Percentiles rank a stretch among this genome's conserved stretches.
phyloP scores from a whole-genome alignment of 352 stramenopile species.

The Plasmopara muralis region DNA sequence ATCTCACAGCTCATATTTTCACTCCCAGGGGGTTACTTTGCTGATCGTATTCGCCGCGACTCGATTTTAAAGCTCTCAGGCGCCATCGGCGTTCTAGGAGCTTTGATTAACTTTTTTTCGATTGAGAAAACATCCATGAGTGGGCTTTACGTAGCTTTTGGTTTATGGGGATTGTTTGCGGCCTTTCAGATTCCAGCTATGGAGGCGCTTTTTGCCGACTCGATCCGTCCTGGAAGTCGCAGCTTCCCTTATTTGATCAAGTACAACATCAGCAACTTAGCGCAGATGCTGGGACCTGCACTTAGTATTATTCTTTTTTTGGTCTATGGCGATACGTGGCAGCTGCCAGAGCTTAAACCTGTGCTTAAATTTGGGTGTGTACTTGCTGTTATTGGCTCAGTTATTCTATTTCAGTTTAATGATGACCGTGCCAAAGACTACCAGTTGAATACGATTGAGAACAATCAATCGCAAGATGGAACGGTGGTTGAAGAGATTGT shows the following conservation, averaged over 20 bases:
- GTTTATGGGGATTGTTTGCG: slow-evolving; percentile 58
- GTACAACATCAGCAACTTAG: slow-evolving; percentile 71
- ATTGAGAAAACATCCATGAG: slow-evolving; percentile 38
- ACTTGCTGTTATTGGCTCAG: slow-evolving; percentile 39
- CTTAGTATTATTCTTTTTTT: slow-evolving; percentile 57
- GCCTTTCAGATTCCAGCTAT: slow-evolving; percentile 63
- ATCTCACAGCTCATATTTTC: slow-evolving; percentile 74
- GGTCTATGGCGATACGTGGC: slow-evolving; percentile 59
- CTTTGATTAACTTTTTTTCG: slow-evolving; percentile 51
- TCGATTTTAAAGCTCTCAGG: slow-evolving; percentile 57
- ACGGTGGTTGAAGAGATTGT: slow-evolving; percentile 1
- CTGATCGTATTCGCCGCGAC: slow-evolving; percentile 63
- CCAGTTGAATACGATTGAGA: slow-evolving; percentile 15
- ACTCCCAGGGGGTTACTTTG: slow-evolving; percentile 57
- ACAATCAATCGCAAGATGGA: slow-evolving; percentile 23
- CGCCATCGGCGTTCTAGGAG: slow-evolving; percentile 35
- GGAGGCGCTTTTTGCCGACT: slow-evolving; percentile 71
- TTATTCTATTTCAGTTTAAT: slow-evolving; percentile 48
- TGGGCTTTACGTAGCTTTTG: slow-evolving; percentile 57
- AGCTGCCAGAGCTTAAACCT: slow-evolving; percentile 40
- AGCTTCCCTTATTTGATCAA: slow-evolving; percentile 79
- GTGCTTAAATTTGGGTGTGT: slow-evolving; percentile 59
- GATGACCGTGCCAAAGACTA: slow-evolving; percentile 54
- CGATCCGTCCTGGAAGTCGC: slow-evolving; percentile 54
- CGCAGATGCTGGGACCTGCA: slow-evolving; percentile 48